Evolutionary conservation across 331 rosid species (phyloP), one percentile per base, ranked within the genome.

Genomic region (Malus hybrid): DNA sequence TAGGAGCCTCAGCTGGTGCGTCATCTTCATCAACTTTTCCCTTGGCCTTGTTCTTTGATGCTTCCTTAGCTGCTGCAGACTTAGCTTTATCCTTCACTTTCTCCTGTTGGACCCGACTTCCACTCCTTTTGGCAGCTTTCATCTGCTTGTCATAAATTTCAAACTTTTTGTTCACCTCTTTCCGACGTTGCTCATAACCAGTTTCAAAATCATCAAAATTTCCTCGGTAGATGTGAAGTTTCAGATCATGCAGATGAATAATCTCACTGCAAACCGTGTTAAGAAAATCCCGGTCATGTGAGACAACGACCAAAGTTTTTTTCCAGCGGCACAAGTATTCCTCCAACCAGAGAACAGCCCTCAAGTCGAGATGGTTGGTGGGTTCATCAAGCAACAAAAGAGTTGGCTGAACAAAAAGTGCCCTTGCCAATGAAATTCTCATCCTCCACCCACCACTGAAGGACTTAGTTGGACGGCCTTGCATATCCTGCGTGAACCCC

Each of bases 361-460:
- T 88, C 60, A 92, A 83, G 87, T 90, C 97, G 36, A 90, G 93
- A 87, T 92, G 96, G 79, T 88, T 34, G 27, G 96, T 92, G 56
- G 93, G 97, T 81, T 92, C 96, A 82, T 90, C 97, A 29, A 92
- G 90, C 77, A 92, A 79, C 63, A 92, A 79, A 62, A 90, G 87
- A 20, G 96, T 92, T 60, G 93, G 93, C 75, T 92, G 94, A 54
- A 87, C 96, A 77, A 92, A 92, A 72, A 92, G 94, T 34, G 90
- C 96, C 75, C 96, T 86, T 50, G 96, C 96, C 77, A 59, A 80
- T 65, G 96, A 90, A 80, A 90, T 87, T 82, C 97, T 90, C 96
- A 92, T 93, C 75, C 96, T 88, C 97, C 91, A 87, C 48, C 93
- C 96, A 68, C 97, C 97, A 80, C 93, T 92, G 74, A 90, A 90